These are phyloP conservation scores for Calonectria henricotiae DNA, from an alignment of 2,329 filamentous ascomycete genomes.

Conservation along the genomic window DNA sequence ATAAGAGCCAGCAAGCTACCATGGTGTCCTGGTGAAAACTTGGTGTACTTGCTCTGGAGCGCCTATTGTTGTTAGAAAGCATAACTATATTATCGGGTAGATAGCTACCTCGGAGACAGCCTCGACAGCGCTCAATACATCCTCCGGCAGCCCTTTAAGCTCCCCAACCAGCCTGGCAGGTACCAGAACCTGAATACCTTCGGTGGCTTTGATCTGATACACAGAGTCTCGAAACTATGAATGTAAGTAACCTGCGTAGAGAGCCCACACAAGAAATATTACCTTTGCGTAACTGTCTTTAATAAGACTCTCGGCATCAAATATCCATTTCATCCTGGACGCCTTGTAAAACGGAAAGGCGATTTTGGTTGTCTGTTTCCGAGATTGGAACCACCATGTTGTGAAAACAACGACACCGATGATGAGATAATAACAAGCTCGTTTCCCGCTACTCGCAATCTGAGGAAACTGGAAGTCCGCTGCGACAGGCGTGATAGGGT, in stretches of 20 bases:
- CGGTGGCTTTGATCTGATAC: slow-evolving; percentile 69
- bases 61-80: slow-evolving; percentile 56
- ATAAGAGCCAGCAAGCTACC: slow-evolving; percentile 63
- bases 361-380: slow-evolving; percentile 54
- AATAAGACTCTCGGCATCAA: slow-evolving; percentile 65
- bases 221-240: slow-evolving; percentile 65
- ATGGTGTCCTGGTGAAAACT: slow-evolving; percentile 66
- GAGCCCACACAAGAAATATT: neutral
- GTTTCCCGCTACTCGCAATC: slow-evolving; percentile 51
- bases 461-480: slow-evolving; percentile 48
- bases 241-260: slow-evolving; percentile 41
- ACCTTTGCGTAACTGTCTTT: slow-evolving; percentile 67
- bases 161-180: slow-evolving; percentile 64
- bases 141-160: slow-evolving; percentile 66
- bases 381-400: slow-evolving; percentile 60
- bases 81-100: neutral
- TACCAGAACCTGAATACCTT: slow-evolving; percentile 66
- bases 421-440: slow-evolving; percentile 62
- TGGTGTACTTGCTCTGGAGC: slow-evolving; percentile 68
- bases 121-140: slow-evolving; percentile 65
- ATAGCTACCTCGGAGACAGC: slow-evolving; percentile 64
- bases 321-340: slow-evolving; percentile 67
- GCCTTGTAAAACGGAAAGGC: slow-evolving; percentile 67
- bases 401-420: slow-evolving; percentile 58
- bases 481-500: slow-evolving; percentile 1